Evolutionary conservation across 2,329 filamentous ascomycete genomes (phyloP).

Genomic region (Cercospora beticola): DNA sequence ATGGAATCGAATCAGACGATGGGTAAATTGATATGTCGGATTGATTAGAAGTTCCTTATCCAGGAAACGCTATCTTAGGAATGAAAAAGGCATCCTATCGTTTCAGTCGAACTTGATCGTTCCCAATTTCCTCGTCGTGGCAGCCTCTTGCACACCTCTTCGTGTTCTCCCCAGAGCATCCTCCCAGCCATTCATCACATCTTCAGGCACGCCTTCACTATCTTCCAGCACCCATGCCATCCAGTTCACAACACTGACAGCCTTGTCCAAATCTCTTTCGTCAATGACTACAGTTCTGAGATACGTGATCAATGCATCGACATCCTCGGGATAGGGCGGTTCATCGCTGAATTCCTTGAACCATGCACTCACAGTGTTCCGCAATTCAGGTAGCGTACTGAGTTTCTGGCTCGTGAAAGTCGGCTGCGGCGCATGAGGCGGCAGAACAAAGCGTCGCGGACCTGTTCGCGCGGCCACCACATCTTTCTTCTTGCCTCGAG

Average conservation of each 20-base stretch:
- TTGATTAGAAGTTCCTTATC: not conserved
- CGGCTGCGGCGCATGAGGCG: slow-evolving; percentile 54
- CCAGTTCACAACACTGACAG: slow-evolving; percentile 68
- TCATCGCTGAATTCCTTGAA: slow-evolving; percentile 67
- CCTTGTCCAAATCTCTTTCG: slow-evolving; percentile 77
- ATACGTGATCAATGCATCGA: slow-evolving; percentile 71
- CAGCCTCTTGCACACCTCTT: slow-evolving; percentile 44
- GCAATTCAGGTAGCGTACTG: slow-evolving; percentile 61
- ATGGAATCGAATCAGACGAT: slow-evolving; percentile 51
- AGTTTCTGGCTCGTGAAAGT: slow-evolving; percentile 63
- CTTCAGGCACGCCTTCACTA: slow-evolving; percentile 19
- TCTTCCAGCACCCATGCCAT: slow-evolving; percentile 43
- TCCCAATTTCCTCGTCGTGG: slow-evolving; percentile 48
- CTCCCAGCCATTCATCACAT: slow-evolving; percentile 36
- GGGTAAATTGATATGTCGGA: slow-evolving; percentile 50
- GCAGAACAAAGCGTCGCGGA: slow-evolving; percentile 46
- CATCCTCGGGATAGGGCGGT: slow-evolving; percentile 77
- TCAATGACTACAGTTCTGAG: slow-evolving; percentile 68
- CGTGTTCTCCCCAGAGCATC: slow-evolving; percentile 44
- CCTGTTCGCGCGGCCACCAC: slow-evolving; percentile 27
- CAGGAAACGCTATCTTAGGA: not conserved
- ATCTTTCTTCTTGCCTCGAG: slow-evolving; percentile 23
- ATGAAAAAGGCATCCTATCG: not conserved
- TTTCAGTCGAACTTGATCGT: slow-evolving; percentile 5
- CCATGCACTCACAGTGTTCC: slow-evolving; percentile 75